Evolutionary conservation across 352 stramenopile species (phyloP).

Genomic region (Aphanomyces euteiches): DNA sequence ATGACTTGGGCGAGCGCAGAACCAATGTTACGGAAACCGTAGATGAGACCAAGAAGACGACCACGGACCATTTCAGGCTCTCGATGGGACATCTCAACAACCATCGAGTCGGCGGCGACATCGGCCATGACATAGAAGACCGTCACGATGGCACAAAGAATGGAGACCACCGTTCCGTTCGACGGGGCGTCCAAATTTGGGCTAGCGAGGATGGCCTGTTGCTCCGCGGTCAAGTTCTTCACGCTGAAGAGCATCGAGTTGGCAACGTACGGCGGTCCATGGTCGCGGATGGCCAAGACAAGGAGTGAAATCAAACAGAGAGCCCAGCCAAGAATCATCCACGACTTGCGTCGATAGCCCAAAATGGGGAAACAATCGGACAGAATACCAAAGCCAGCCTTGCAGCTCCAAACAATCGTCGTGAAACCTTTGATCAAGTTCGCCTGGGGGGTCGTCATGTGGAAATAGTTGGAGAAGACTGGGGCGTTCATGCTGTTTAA

Average conservation of each 20-base stretch:
- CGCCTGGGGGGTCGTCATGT: slow-evolving; percentile 43
- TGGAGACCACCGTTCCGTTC: neutral
- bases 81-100: neutral
- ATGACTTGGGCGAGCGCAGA: neutral
- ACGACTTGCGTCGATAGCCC: slow-evolving; percentile 43
- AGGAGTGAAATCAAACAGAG: neutral
- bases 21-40: neutral
- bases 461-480: slow-evolving; percentile 50
- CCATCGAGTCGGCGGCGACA: neutral
- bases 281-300: neutral
- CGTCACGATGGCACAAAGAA: neutral
- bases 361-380: slow-evolving; percentile 49
- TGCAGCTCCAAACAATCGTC: slow-evolving; percentile 48
- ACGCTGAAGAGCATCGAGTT: neutral
- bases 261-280: neutral
- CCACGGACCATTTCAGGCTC: neutral
- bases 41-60: neutral
- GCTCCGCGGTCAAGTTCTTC: no score
- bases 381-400: slow-evolving; percentile 50
- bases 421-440: slow-evolving; percentile 41
- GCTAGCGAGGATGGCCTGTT: no score
- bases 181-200: neutral
- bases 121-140: neutral
- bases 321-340: neutral
- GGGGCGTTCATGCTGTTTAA: slow-evolving; percentile 42